Evolutionary conservation across 2,329 filamentous ascomycete genomes (phyloP).

Genomic region (Beauveria sp.): DNA sequence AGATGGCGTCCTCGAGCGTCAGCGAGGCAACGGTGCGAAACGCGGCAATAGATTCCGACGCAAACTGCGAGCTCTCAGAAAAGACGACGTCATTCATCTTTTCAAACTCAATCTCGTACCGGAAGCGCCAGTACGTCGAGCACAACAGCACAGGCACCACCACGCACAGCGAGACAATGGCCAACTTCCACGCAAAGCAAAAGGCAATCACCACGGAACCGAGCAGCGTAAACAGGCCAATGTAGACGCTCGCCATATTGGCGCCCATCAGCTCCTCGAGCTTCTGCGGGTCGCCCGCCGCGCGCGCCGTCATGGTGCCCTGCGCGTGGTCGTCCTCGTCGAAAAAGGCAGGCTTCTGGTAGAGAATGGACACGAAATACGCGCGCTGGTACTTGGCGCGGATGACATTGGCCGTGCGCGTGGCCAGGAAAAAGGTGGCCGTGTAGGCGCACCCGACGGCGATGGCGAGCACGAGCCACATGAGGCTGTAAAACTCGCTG

Average conservation of each 20-base stretch:
- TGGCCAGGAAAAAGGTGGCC: slow-evolving; percentile 28
- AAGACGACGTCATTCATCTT: slow-evolving; percentile 62
- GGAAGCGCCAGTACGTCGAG: slow-evolving; percentile 44
- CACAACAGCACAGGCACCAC: slow-evolving; percentile 43
- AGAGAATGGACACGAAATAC: slow-evolving; percentile 54
- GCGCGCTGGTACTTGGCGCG: slow-evolving; percentile 50
- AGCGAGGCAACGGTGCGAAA: slow-evolving; percentile 66
- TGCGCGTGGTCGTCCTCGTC: slow-evolving; percentile 53
- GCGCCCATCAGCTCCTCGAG: slow-evolving; percentile 58
- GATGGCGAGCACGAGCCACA: slow-evolving; percentile 55
- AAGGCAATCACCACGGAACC: slow-evolving; percentile 62
- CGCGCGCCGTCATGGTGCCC: slow-evolving; percentile 50
- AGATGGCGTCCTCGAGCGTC: slow-evolving; percentile 61
- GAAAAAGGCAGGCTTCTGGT: slow-evolving; percentile 53
- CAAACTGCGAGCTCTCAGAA: slow-evolving; percentile 65
- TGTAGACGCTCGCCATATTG: slow-evolving; percentile 55
- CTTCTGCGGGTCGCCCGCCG: slow-evolving; percentile 50
- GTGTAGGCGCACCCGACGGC: slow-evolving; percentile 47
- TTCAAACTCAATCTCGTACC: slow-evolving; percentile 59
- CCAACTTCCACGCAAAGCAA: slow-evolving; percentile 69
- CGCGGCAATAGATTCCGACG: slow-evolving; percentile 64
- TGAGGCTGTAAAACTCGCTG: slow-evolving; percentile 56
- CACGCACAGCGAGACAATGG: slow-evolving; percentile 58
- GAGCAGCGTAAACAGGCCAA: slow-evolving; percentile 57
- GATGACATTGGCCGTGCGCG: slow-evolving; percentile 38